These are phyloP conservation scores for Podospora sp. DNA, from an alignment of 495 filamentous ascomycete genomes.

Conservation along the genomic window DNA sequence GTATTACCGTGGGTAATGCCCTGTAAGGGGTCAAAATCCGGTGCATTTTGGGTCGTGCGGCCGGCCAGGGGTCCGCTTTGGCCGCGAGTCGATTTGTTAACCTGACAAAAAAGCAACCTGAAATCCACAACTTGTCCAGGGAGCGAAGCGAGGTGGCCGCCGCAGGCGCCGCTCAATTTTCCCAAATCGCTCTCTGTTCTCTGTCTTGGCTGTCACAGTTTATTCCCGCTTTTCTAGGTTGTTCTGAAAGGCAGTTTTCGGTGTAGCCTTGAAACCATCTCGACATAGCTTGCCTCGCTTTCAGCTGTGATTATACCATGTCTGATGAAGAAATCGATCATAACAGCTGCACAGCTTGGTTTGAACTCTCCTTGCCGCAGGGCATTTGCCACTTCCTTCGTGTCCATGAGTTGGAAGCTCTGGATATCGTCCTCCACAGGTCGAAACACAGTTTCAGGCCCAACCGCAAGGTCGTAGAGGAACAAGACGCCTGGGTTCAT, in stretches of 20 bases:
- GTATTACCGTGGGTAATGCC: too few relatives aligned
- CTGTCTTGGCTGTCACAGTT: too few relatives aligned
- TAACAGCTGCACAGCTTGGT: constrained; percentile 51
- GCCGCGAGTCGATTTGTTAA: too few relatives aligned
- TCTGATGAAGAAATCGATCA: constrained; percentile 58
- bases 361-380: constrained; percentile 56
- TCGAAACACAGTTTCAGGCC: constrained; percentile 37
- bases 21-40: too few relatives aligned
- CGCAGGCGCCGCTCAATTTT: too few relatives aligned
- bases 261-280: constrained; percentile 37
- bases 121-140: too few relatives aligned
- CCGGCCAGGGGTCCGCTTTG: too few relatives aligned
- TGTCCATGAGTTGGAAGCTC: constrained; percentile 49
- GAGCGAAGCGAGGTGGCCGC: too few relatives aligned
- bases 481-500: constrained; percentile 51
- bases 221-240: not conserved
- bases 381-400: constrained; percentile 49
- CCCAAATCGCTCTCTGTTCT: too few relatives aligned
- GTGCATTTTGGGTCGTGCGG: too few relatives aligned
- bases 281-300: constrained; percentile 52
- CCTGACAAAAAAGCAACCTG: too few relatives aligned
- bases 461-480: constrained; percentile 54
- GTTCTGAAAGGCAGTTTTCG: not conserved
- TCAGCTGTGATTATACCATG: constrained; percentile 56
- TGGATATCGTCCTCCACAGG: constrained; percentile 58